These are phyloP conservation scores for Xanthoconium stramineum DNA, from an alignment of 768 basidiomycete species.

Conservation along the genomic window DNA sequence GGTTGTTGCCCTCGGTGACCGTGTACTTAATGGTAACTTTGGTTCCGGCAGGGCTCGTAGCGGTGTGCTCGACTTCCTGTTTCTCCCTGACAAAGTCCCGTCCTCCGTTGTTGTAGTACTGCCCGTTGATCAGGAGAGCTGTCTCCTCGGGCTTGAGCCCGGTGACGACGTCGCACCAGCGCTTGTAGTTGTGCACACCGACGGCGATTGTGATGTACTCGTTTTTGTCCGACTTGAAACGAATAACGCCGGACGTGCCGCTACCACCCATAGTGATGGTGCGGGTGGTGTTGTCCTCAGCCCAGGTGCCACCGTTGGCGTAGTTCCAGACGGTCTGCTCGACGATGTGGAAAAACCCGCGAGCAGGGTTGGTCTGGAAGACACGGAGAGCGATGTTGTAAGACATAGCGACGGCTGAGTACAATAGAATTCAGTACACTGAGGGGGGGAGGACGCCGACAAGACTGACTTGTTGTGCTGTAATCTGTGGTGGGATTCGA, in stretches of 20 bases:
- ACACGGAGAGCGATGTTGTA: not conserved
- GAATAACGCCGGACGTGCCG: conserved; percentile 39
- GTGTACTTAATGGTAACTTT: not conserved
- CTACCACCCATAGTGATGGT: conserved; percentile 36
- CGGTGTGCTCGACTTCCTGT: not conserved
- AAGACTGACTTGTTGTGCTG: not conserved
- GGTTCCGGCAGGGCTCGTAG: not conserved
- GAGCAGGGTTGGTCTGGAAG: conserved; percentile 4
- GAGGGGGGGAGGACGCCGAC: not conserved
- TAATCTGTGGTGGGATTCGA: not conserved
- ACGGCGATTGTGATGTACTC: conserved; percentile 34
- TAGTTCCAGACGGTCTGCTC: conserved; percentile 7
- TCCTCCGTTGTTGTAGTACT: not conserved
- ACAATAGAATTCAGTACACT: not conserved
- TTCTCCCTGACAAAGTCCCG: not conserved
- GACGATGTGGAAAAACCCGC: not conserved
- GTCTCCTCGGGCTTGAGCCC: conserved; percentile 26
- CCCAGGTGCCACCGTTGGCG: conserved; percentile 29
- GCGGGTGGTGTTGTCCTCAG: conserved; percentile 10
- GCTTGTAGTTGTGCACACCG: conserved; percentile 39
- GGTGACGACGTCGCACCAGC: conserved; percentile 39
- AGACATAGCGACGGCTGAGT: conserved; percentile 1
- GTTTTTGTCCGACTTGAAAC: conserved; percentile 27
- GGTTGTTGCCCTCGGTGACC: not conserved
- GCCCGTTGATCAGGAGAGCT: conserved; percentile 17